Evolutionary conservation across 2,329 filamentous ascomycete species (phyloP).

Genomic region (Coniochaeta sp.): DNA sequence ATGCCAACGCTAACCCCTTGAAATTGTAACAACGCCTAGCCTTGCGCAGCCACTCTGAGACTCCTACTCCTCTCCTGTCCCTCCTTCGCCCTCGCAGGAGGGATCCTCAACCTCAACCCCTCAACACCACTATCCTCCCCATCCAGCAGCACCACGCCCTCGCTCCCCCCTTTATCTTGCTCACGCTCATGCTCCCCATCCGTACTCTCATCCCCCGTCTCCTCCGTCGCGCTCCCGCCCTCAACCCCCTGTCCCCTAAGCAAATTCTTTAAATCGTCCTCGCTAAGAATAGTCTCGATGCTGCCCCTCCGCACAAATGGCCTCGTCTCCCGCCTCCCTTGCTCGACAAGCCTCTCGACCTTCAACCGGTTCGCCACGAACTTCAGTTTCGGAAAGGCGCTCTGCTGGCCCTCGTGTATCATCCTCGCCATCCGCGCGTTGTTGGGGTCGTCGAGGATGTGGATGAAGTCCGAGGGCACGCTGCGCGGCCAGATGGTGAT

Average conservation of each 20-base stretch:
- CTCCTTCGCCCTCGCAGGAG: neutral
- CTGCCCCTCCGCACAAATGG: slow-evolving; percentile 35
- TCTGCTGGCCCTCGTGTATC: slow-evolving; percentile 85
- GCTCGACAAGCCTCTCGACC: slow-evolving; percentile 65
- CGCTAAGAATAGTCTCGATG: slow-evolving; percentile 53
- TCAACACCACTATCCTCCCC: neutral
- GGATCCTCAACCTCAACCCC: neutral
- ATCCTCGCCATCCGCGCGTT: slow-evolving; percentile 71
- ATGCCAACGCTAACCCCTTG: no score
- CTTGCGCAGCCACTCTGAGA: no score
- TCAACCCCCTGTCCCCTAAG: slow-evolving; percentile 21
- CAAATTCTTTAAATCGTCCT: slow-evolving; percentile 50
- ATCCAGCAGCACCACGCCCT: neutral
- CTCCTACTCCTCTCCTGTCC: neutral
- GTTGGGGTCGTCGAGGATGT: slow-evolving; percentile 80
- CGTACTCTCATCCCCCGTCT: slow-evolving; percentile 23
- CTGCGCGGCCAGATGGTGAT: slow-evolving; percentile 95
- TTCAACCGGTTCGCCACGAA: slow-evolving; percentile 85
- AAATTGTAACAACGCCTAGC: neutral
- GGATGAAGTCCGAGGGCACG: slow-evolving; percentile 69
- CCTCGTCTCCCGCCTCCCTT: slow-evolving; percentile 47
- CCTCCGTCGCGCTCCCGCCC: slow-evolving; percentile 17
- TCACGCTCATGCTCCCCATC: slow-evolving; percentile 13
- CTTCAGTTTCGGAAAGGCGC: slow-evolving; percentile 82
- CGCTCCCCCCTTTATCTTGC: neutral